Evolutionary conservation across 257 asterid species (phyloP).

Genomic region (Capsicum baccatum): DNA sequence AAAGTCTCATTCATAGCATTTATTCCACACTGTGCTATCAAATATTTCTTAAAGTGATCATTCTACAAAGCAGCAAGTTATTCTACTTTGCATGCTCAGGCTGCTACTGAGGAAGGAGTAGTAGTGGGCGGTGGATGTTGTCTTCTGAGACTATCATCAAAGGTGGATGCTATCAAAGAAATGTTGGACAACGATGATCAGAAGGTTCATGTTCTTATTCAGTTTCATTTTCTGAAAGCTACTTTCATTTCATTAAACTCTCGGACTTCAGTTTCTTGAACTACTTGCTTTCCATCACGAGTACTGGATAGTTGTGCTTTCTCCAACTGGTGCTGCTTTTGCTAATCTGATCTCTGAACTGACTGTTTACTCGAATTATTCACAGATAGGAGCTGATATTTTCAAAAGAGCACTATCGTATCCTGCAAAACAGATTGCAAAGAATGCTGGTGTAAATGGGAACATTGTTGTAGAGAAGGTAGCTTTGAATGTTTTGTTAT

Average conservation of each 20-base stretch:
- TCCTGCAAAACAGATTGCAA: conserved; percentile 83
- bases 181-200: conserved; percentile 79
- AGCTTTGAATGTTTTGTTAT: background rate
- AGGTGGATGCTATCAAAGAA: conserved; percentile 57
- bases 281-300: background rate
- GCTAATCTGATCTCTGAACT: background rate
- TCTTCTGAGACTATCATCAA: conserved; percentile 71
- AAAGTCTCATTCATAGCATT: background rate
- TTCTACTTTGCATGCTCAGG: conserved; percentile 46
- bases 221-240: background rate
- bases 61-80: background rate
- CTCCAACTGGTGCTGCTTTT: background rate
- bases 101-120: conserved; percentile 90
- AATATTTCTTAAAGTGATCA: background rate
- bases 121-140: conserved; percentile 93
- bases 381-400: conserved; percentile 89
- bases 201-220: conserved; percentile 44
- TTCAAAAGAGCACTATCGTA: conserved; percentile 70
- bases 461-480: conserved; percentile 71
- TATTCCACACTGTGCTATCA: background rate
- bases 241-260: background rate
- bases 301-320: background rate
- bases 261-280: background rate
- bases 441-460: conserved; percentile 84
- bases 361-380: background rate